A percentile compares a stretch with the other conserved stretches of the same genome.
Conservation (phyloP, 805 yeast species). For the Saturnispora sanitii region DNA sequence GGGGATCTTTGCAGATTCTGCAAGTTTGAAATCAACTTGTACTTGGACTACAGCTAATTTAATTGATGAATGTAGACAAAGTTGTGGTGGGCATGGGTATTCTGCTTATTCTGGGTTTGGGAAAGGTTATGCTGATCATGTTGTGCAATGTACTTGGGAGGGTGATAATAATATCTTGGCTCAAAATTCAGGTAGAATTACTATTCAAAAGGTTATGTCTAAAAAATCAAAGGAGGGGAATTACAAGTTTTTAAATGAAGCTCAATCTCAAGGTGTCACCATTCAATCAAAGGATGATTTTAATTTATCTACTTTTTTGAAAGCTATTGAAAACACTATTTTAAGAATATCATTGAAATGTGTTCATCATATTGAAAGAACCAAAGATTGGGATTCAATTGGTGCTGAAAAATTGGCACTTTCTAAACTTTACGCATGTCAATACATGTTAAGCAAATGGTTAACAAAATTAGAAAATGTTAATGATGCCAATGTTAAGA, state of each 20-base stretch:
- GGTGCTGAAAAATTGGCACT: conserved; percentile 37
- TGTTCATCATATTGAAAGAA: conserved; percentile 25
- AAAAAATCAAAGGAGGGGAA: conserved; percentile 31
- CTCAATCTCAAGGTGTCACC: conserved; percentile 25
- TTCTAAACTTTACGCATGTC: conserved; percentile 43
- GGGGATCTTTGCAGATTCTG: conserved; percentile 73
- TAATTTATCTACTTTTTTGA: conserved; percentile 25
- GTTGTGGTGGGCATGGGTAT: conserved; percentile 96
- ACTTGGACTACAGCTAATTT: conserved; percentile 78
- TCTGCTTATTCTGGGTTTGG: conserved; percentile 90
- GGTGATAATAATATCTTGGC: conserved; percentile 89
- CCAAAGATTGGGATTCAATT: conserved; percentile 36
- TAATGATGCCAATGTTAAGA: conserved; percentile 28
- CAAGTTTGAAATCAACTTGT: conserved; percentile 78
- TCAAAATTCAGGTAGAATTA: conserved; percentile 74
- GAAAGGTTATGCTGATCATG: conserved; percentile 84
- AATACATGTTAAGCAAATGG: conserved; percentile 36
- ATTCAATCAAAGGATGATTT: conserved; percentile 21
- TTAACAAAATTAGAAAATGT: conserved; percentile 24
- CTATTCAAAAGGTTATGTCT: conserved; percentile 40
- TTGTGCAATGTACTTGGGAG: conserved; percentile 98
- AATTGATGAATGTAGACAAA: conserved; percentile 84
- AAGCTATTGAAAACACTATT: conserved; percentile 33
- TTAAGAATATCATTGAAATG: conserved; percentile 30
- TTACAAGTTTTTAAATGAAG: conserved; percentile 28